Evolutionary conservation across 805 yeast genomes (phyloP).

Genomic region (Spathaspora gorwiae): DNA sequence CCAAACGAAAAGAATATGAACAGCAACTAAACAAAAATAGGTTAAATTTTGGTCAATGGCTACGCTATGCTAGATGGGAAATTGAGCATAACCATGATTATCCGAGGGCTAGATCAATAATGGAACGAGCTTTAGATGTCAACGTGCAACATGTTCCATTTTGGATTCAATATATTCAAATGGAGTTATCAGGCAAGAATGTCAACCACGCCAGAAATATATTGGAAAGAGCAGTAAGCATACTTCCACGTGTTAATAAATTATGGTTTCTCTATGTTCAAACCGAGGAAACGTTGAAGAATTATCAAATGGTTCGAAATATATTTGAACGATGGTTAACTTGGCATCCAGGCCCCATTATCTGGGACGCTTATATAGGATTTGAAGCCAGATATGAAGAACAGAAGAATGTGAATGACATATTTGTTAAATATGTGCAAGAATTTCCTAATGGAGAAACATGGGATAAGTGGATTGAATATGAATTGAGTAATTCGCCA

Average conservation of each 20-base stretch:
- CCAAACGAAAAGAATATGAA: constrained; percentile 80
- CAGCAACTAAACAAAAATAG: constrained; percentile 82
- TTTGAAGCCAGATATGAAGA: constrained; percentile 69
- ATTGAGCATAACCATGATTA: constrained; percentile 67
- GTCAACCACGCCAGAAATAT: constrained; percentile 87
- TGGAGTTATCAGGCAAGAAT: constrained; percentile 67
- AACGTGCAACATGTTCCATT: constrained; percentile 72
- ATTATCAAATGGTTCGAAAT: constrained; percentile 54
- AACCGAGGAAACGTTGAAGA: constrained; percentile 74
- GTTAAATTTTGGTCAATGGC: constrained; percentile 82
- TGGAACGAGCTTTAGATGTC: constrained; percentile 81
- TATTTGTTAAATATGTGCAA: constrained; percentile 53
- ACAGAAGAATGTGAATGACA: constrained; percentile 47
- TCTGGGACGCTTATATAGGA: constrained; percentile 71
- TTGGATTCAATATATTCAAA: constrained; percentile 80
- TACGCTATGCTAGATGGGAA: constrained; percentile 88
- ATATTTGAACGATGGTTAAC: constrained; percentile 76
- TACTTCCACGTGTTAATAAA: constrained; percentile 76
- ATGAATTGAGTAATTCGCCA: constrained; percentile 44
- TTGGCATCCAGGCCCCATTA: constrained; percentile 65
- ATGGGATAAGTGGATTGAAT: constrained; percentile 74
- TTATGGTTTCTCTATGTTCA: constrained; percentile 82
- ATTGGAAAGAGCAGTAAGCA: constrained; percentile 68
- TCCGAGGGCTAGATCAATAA: constrained; percentile 76
- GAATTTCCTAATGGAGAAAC: constrained; percentile 34